Conservation (phyloP, 1,284 basidiomycete genomes). For the Pterulicium gracile region DNA sequence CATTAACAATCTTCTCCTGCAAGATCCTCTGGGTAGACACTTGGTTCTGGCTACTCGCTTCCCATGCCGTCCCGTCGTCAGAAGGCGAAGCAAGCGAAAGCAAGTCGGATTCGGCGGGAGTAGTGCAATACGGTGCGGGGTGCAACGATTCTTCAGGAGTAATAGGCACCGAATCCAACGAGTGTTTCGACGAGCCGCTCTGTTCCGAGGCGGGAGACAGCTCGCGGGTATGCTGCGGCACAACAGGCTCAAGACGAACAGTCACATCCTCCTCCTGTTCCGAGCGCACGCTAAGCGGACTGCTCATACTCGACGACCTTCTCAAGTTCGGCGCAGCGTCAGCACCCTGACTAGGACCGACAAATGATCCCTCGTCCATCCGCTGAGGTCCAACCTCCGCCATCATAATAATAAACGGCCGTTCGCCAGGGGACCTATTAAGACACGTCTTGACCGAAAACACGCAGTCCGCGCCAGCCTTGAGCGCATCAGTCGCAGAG, state of each 20-base stretch:
- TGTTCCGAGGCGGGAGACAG: slow-evolving; percentile 29
- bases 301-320: slow-evolving; percentile 22
- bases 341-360: slow-evolving; percentile 17
- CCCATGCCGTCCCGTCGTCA: slow-evolving; percentile 46
- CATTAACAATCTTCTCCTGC: slow-evolving; percentile 47
- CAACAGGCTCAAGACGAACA: slow-evolving; percentile 33
- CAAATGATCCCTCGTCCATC: slow-evolving; percentile 8
- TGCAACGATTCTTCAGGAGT: slow-evolving; percentile 31
- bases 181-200: slow-evolving; percentile 29
- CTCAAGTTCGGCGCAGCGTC: slow-evolving; percentile 25
- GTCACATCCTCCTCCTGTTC: slow-evolving; percentile 41
- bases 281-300: slow-evolving; percentile 15
- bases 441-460: slow-evolving; percentile 73
- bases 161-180: slow-evolving; percentile 36
- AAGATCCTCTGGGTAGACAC: slow-evolving; percentile 22
- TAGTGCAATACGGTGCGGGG: slow-evolving; percentile 18
- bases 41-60: slow-evolving; percentile 29
- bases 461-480: slow-evolving; percentile 84
- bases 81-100: slow-evolving; percentile 33
- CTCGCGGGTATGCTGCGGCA: slow-evolving; percentile 13
- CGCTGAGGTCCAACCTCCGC: slow-evolving; percentile 37
- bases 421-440: slow-evolving; percentile 46
- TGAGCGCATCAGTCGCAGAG: slow-evolving; percentile 79
- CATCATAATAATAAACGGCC: slow-evolving; percentile 53
- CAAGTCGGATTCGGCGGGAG: slow-evolving; percentile 27